Evolutionary conservation across 2,329 filamentous ascomycete species (phyloP).

Genomic region (Phoma herbarum): DNA sequence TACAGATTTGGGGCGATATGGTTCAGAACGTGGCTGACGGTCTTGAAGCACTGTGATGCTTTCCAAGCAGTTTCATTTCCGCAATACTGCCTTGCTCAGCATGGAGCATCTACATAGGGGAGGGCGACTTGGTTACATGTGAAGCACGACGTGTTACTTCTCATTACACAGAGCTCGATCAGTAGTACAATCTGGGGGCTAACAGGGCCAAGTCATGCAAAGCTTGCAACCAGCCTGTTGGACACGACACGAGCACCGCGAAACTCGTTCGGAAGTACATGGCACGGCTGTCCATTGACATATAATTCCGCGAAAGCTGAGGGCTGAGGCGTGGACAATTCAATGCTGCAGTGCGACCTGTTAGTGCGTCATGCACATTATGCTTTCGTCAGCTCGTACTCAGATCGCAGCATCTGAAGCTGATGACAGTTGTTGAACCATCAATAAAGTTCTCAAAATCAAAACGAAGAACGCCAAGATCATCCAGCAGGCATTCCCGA

Average conservation of each 20-base stretch:
- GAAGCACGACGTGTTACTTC: background rate
- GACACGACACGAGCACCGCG: slow-evolving; percentile 4
- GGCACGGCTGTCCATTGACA: background rate
- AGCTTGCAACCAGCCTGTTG: background rate
- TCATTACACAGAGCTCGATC: background rate
- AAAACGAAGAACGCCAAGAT: background rate
- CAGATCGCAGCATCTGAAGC: background rate
- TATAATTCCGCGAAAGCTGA: background rate
- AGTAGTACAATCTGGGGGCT: background rate
- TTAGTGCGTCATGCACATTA: background rate
- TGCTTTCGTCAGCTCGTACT: slow-evolving; percentile 1
- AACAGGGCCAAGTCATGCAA: background rate
- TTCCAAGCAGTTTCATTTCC: background rate
- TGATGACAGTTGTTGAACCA: background rate
- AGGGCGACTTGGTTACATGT: background rate
- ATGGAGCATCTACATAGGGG: background rate
- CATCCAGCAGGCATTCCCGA: background rate
- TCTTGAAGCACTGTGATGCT: background rate
- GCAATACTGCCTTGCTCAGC: background rate
- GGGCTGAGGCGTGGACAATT: background rate
- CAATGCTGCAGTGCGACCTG: slow-evolving; percentile 1
- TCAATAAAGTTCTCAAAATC: background rate
- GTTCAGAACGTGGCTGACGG: background rate
- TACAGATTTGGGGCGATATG: background rate
- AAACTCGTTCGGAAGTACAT: background rate